Percentiles rank a stretch among this genome's conserved stretches.
phyloP scores from a whole-genome alignment of 345 rosid genomes.

The Erysimum cheiranthoides region DNA sequence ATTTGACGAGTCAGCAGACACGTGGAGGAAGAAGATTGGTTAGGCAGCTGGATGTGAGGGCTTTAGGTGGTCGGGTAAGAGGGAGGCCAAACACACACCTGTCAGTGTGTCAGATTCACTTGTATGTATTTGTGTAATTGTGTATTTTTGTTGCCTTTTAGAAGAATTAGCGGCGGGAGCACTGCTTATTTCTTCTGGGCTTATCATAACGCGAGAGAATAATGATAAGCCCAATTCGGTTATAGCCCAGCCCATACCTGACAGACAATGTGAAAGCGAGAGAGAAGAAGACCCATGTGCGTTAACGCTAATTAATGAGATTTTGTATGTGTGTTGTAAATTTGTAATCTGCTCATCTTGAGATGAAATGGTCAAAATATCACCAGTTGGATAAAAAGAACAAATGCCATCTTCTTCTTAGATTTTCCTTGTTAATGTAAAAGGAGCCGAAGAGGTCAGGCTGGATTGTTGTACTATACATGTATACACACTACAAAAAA shows the following conservation, averaged over 20 bases:
- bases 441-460: slow-evolving; percentile 13
- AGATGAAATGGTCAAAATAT: neutral
- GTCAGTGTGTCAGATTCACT: slow-evolving; percentile 20
- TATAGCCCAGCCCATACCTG: slow-evolving; percentile 15
- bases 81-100: slow-evolving; percentile 19
- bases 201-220: neutral
- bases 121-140: neutral
- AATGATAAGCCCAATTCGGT: neutral
- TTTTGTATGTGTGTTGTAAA: slow-evolving; percentile 3
- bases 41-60: slow-evolving; percentile 39
- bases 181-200: neutral
- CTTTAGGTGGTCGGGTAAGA: slow-evolving; percentile 34
- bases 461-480: no score
- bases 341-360: neutral
- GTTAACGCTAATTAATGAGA: neutral
- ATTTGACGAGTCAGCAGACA: slow-evolving; percentile 1
- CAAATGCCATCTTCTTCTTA: neutral
- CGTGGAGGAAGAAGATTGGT: slow-evolving; percentile 12
- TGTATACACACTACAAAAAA: neutral
- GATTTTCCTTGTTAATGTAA: neutral
- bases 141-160: no score
- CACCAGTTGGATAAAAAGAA: neutral
- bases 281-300: neutral
- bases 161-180: no score
- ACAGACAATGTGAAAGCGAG: neutral